Evolutionary conservation across 129 eudicot species (phyloP).

Genomic region (Chrysanthemum makinoi): DNA sequence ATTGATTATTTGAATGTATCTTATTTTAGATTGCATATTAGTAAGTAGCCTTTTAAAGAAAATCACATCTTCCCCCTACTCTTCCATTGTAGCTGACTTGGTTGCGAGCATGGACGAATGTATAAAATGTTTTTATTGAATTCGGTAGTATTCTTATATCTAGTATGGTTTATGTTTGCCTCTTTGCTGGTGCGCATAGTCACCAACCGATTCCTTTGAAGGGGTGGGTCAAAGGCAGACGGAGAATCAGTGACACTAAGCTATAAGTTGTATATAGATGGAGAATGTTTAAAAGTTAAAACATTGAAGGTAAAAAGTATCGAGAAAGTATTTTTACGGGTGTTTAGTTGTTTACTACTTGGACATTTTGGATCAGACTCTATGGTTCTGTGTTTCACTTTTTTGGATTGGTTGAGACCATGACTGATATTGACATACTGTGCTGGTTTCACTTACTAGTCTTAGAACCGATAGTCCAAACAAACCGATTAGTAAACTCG

Average conservation of each 20-base stretch:
- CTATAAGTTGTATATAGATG: not conserved
- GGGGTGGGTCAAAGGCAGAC: not conserved
- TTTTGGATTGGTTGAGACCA: no score
- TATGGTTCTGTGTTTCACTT: no score
- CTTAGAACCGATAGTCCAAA: no score
- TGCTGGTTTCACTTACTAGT: no score
- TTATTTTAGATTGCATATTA: not conserved
- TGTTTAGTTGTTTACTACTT: no score
- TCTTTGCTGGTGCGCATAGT: not conserved
- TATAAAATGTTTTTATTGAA: not conserved
- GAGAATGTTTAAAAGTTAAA: not conserved
- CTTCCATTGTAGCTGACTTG: no score
- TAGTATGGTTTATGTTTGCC: not conserved
- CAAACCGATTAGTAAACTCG: no score
- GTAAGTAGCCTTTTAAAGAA: not conserved
- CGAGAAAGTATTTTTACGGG: not conserved
- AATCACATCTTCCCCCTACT: not conserved
- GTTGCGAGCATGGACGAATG: not conserved
- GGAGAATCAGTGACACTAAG: not conserved
- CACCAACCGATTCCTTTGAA: not conserved
- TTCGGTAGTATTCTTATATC: not conserved
- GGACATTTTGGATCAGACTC: no score
- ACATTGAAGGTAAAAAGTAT: not conserved
- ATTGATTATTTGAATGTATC: not conserved
- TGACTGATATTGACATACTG: no score